Conservation (phyloP, 306 rosid genomes). For the Cicer judaicum region DNA sequence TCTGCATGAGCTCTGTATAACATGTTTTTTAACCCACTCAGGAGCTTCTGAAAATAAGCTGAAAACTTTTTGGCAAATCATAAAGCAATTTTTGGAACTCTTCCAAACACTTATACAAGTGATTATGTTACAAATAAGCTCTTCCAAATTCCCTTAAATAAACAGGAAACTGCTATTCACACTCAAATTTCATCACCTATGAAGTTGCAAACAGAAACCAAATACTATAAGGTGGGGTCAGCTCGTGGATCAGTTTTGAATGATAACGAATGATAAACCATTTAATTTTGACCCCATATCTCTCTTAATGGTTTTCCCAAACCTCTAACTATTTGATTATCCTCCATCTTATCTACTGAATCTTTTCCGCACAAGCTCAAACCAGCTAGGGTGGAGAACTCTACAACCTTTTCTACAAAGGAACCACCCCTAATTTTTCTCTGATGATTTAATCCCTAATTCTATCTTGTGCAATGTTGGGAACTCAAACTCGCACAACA, state of each 20-base stretch:
- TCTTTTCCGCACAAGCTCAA: conserved; percentile 4
- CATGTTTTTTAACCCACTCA: not conserved
- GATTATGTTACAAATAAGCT: not conserved
- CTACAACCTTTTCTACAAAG: not conserved
- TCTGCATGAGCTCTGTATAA: not conserved
- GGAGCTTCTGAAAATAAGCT: not conserved
- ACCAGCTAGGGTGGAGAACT: not conserved
- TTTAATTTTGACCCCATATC: not conserved
- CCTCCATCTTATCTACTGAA: conserved; percentile 9
- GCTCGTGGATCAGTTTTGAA: not conserved
- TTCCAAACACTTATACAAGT: not conserved
- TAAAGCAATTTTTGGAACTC: not conserved
- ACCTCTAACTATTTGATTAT: not conserved
- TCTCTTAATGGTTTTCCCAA: not conserved
- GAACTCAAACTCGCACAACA: conserved; percentile 7
- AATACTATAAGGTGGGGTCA: not conserved
- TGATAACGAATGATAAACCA: not conserved
- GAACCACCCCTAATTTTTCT: not conserved
- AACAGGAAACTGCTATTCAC: conserved; percentile 2
- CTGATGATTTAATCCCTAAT: not conserved
- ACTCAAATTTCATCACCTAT: conserved; percentile 19
- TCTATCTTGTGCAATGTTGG: not conserved
- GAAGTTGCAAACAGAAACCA: not conserved
- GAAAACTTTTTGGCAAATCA: not conserved
- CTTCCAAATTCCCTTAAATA: conserved; percentile 6